Percentiles rank a stretch among this genome's conserved stretches.
Evolutionary conservation across 805 yeast species (phyloP).

Genomic region (Cyberlindnera euphorbiiphila): DNA sequence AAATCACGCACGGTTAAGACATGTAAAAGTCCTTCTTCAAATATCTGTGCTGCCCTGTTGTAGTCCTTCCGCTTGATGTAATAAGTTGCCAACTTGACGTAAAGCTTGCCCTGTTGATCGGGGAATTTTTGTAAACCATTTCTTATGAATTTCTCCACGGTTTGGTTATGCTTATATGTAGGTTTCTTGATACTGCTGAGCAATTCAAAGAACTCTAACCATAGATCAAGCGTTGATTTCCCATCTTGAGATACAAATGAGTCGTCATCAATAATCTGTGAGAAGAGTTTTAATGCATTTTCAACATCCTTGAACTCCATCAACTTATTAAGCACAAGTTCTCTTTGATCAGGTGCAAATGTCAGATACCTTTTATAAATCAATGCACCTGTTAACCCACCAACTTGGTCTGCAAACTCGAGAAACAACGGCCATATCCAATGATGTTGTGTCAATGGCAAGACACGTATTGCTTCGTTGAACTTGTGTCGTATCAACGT

Average conservation of each 20-base stretch:
- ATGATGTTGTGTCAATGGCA: constrained; percentile 53
- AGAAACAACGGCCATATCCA: constrained; percentile 54
- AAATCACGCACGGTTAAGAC: constrained; percentile 59
- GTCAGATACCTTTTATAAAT: constrained; percentile 33
- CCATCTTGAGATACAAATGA: constrained; percentile 33
- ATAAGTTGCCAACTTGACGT: constrained; percentile 45
- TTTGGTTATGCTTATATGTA: constrained; percentile 13
- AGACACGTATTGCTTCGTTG: constrained; percentile 43
- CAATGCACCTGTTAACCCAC: constrained; percentile 32
- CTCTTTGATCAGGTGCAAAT: constrained; percentile 30
- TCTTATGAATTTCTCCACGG: constrained; percentile 35
- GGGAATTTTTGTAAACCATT: constrained; percentile 44
- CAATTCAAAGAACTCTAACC: constrained; percentile 42
- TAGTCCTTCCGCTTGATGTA: constrained; percentile 35
- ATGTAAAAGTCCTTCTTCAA: constrained; percentile 44
- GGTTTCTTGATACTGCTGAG: constrained; percentile 25
- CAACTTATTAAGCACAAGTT: constrained; percentile 32
- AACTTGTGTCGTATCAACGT: constrained; percentile 41
- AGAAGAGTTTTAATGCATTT: constrained; percentile 32
- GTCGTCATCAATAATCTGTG: constrained; percentile 32
- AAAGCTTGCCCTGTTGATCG: constrained; percentile 53
- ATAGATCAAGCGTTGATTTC: constrained; percentile 45
- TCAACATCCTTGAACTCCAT: constrained; percentile 31
- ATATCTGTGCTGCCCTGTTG: constrained; percentile 38
- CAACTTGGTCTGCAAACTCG: constrained; percentile 39